Base-by-base conservation (phyloP, 192 early-diverging fungal genomes). In the Phycomyces blakesleeanus region DNA sequence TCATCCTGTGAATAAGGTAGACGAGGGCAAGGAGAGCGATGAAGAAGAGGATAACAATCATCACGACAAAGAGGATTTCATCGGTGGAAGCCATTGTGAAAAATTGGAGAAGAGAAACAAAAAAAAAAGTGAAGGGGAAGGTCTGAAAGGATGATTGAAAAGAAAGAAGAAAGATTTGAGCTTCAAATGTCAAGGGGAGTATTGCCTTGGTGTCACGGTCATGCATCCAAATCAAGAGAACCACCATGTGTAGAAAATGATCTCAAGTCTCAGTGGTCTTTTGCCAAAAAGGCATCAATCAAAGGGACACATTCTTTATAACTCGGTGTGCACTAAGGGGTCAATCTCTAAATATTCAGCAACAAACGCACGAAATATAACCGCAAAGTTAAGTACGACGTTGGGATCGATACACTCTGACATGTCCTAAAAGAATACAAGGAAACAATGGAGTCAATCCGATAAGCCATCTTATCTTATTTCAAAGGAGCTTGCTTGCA, bases 341-440 rank as follows among this genome's bases (percentile, higher is more conserved):
- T 66, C 59, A 20, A 67, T 47, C 40, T 76, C 61, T 26, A 83
- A 73, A 63, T 81, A 83, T 52, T 83, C 77, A n/a, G 88, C 93
- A 54, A 89, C 82, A 82, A 94, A 92, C 18, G 86, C 77, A 51
- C 91, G 80, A 68, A 95, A 87, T 34, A 96, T 84, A 12, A 88
- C 66, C 34, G 90, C 86, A 72, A 90, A 85, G 65, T 95, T 92
- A 21, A 80, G 72, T n/a, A 93, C 83, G 6, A 81, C 81, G 11
- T 75, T 74, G 5, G 71, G 63, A 57, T 87, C 81, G 4, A 97
- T 74, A 16, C 85, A 87, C 16, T 79, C 69, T n/a, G 82, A 87
- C 60, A 92, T 82, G 73, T 98, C 96, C 61, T 76, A 66, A 49
- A 51, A 16, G n/a, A 56, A 24, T 44, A 11, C 21, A 53, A 25